Evolutionary conservation across 768 basidiomycete genomes (phyloP).

Genomic region (Collybiopsis confluens): DNA sequence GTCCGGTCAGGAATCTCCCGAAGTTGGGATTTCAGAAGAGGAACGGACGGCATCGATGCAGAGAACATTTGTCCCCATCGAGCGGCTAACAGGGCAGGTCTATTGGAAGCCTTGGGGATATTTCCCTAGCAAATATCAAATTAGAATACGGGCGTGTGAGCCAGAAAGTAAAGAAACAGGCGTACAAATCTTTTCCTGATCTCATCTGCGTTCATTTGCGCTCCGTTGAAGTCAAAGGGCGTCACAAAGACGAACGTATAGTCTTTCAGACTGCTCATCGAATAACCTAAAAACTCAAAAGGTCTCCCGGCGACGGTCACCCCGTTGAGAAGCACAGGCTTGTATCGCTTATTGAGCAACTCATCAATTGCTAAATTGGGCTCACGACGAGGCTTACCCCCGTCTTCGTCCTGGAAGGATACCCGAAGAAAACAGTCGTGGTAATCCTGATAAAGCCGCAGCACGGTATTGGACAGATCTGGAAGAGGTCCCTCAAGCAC

Average conservation of each 20-base stretch:
- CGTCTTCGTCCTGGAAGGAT: conserved; percentile 43
- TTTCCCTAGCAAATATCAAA: neutral
- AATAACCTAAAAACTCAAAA: conserved; percentile 47
- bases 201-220: neutral
- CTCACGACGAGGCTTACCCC: conserved; percentile 31
- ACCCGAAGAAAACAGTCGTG: conserved; percentile 44
- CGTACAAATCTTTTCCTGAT: neutral
- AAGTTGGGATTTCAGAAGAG: neutral
- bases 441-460: conserved; percentile 9
- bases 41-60: conserved; percentile 4
- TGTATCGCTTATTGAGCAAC: conserved; percentile 29
- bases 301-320: conserved; percentile 36
- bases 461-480: conserved; percentile 4
- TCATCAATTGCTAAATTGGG: conserved; percentile 23
- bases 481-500: conserved; percentile 3
- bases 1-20: neutral
- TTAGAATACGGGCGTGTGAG: neutral
- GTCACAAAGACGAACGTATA: conserved; percentile 48
- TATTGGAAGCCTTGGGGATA: conserved; percentile 1
- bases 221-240: conserved; percentile 24
- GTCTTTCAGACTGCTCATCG: conserved; percentile 47
- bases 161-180: neutral
- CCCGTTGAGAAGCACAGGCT: conserved; percentile 27
- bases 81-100: conserved; percentile 1
- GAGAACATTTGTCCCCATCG: conserved; percentile 9